Evolutionary conservation across 1,284 basidiomycete species (phyloP), one percentile per base, ranked within the genome.

Genomic region (Pseudozyma flocculosa): DNA sequence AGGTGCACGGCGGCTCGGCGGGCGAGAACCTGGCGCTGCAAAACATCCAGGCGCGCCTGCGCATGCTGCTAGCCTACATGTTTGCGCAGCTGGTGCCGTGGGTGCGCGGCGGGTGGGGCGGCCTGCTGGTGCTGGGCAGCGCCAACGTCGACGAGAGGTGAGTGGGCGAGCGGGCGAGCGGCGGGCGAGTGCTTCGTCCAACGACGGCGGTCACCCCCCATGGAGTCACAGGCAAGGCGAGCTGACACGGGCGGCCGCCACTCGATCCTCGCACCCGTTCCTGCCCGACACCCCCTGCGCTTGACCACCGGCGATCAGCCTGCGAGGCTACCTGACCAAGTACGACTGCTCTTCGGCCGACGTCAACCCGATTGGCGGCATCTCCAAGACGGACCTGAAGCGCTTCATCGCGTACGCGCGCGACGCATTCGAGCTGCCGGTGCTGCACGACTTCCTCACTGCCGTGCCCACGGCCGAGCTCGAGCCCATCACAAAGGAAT

Each of bases 361-460:
- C 78, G 85, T 99, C 75, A 99, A 99, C 78, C 95, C 94, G 3
- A 98, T 99, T 68, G 95, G 95, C 9, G 90, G 89, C 1, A 96
- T 98, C 78, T 93, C 90, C 79, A 98, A 99, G 80, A 93, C 91
- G 0, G 95, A 98, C 79, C 81, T 98, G 59, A 98, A 96, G 82
- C 87, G 87, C 61, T 98, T 97, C 78, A 96, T 99, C 67, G 86
- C 85, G 0, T 94, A 88, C 68, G 91, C 91, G 2, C 82, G 85
- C 58, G 82, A 80, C 46, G 83, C 85, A 0, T 96, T 96, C 70
- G 85, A 90, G 30, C 81, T 98, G 26, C 92, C 92, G 0, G 85
- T 97, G 52, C 82, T 99, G 37, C 82, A 82, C 45, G 85, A 49
- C 50, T 99, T 98, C 83, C 80, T 98, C 55, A 84, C 86, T 46